Conservation (phyloP, 2,329 filamentous ascomycete genomes). For the Metarhizium brunneum region DNA sequence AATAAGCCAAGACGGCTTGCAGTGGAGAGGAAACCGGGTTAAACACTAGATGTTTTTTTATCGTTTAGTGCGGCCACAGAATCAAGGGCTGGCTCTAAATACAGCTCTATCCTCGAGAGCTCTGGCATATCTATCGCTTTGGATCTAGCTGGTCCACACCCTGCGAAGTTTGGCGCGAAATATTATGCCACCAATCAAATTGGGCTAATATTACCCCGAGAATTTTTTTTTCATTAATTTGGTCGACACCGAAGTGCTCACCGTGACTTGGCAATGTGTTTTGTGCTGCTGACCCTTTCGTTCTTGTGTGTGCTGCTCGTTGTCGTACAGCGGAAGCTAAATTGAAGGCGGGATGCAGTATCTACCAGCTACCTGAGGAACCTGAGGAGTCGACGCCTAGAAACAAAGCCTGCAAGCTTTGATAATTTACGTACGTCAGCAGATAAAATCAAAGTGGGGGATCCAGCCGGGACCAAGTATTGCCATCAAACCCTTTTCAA, state of each 20-base stretch:
- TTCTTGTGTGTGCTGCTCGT: neutral
- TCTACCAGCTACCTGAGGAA: neutral
- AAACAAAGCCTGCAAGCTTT: slow-evolving; percentile 4
- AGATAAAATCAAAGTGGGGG: neutral
- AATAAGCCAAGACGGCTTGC: neutral
- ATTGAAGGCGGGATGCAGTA: neutral
- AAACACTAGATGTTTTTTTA: neutral
- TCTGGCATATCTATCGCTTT: neutral
- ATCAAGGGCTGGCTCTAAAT: neutral
- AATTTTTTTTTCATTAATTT: neutral
- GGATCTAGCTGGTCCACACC: neutral
- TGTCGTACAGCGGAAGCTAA: neutral
- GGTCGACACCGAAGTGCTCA: neutral
- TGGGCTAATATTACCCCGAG: neutral
- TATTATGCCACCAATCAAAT: neutral
- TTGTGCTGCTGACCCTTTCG: neutral
- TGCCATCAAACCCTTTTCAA: neutral
- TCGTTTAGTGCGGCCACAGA: neutral
- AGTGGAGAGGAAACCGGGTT: neutral
- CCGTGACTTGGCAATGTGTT: neutral
- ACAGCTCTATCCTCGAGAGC: neutral
- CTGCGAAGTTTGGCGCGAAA: neutral
- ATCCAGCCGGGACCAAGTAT: neutral
- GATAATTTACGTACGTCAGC: slow-evolving; percentile 5
- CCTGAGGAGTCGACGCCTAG: neutral